Base-by-base conservation (phyloP, 441 rosid species). In the Populus hybrid region DNA sequence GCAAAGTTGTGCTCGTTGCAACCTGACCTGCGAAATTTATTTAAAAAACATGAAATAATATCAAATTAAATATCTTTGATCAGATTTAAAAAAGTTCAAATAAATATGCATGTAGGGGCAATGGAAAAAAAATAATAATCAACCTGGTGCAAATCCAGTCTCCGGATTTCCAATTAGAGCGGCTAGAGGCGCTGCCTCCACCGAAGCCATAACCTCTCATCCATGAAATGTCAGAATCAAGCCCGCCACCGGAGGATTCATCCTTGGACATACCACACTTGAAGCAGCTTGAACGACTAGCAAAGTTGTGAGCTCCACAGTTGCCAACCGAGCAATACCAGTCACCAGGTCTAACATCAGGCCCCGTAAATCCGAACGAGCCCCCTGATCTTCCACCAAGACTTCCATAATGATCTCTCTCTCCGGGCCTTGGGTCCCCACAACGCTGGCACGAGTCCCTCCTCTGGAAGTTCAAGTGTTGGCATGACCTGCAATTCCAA, bases 131-230 rank as follows among this genome's bases (percentile, higher is more conserved):
- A 46, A 50, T 5, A 50, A 50, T 38, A 50, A 50, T 2, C 1
- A 70, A 95, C 99, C 95, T 92, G 76, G 91, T 75, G 89, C 98
- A 95, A 81, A 95, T 89, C 99, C 99, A 95, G 81, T 93, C 99
- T 0, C 99, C 99, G 26, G 97, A 89, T 83, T 95, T 95, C 98
- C 98, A 95, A 42, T 88, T 84, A 57, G 57, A 50, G 57, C 90
- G 92, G 59, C 92, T 82, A 30, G 84, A 78, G 74, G 88, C 80
- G 64, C 84, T 78, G 10, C 85, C 78, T 54, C 81, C 76, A 50
- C 90, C 83, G 34, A 83, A 82, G 0, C 86, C 88, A 20, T 85
- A 87, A 24, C 90, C 89, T 78, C 89, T 84, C 73, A 83, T 74
- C 74, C 91, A 80, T 6, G 92, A 79, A 81, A 81, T 73, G 30